These are phyloP conservation scores for Exobasidium rhododendri DNA, from an alignment of 1,284 basidiomycete genomes.

Conservation along the genomic window DNA sequence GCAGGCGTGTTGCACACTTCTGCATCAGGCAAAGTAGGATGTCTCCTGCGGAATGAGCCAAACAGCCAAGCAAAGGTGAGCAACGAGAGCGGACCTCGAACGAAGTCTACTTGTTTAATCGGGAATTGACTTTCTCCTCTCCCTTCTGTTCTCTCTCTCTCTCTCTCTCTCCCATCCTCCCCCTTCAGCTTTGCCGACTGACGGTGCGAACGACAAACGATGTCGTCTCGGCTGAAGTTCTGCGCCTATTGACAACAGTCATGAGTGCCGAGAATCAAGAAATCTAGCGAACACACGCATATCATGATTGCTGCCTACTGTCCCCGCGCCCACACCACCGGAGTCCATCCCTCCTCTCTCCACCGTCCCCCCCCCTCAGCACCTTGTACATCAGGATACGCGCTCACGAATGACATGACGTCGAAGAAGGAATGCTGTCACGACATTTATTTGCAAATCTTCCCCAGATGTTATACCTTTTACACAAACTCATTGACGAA, in stretches of 20 bases:
- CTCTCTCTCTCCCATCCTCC: neutral
- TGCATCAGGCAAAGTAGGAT: conserved; percentile 85
- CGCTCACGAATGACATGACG: no score
- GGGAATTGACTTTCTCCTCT: neutral
- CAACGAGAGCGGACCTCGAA: neutral
- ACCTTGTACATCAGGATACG: neutral
- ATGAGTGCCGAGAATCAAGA: conserved; percentile 21
- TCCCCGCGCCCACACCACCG: neutral
- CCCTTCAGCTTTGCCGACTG: conserved; percentile 89
- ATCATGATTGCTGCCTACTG: neutral
- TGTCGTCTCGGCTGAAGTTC: conserved; percentile 76
- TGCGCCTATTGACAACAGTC: conserved; percentile 52
- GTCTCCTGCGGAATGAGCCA: conserved; percentile 85
- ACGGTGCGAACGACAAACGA: conserved; percentile 95
- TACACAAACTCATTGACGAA: no score
- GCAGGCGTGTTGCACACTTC: conserved; percentile 90
- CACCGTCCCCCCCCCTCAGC: no score
- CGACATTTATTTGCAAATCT: no score
- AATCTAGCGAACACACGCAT: neutral
- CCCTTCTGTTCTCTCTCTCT: neutral
- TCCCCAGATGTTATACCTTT: no score
- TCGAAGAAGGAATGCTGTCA: no score
- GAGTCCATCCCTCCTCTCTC: no score
- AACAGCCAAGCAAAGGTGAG: conserved; percentile 87
- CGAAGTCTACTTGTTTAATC: neutral